These are phyloP conservation scores for Chytridium lagenaria DNA, from an alignment of 371 early-diverging fungal species.

Conservation along the genomic window DNA sequence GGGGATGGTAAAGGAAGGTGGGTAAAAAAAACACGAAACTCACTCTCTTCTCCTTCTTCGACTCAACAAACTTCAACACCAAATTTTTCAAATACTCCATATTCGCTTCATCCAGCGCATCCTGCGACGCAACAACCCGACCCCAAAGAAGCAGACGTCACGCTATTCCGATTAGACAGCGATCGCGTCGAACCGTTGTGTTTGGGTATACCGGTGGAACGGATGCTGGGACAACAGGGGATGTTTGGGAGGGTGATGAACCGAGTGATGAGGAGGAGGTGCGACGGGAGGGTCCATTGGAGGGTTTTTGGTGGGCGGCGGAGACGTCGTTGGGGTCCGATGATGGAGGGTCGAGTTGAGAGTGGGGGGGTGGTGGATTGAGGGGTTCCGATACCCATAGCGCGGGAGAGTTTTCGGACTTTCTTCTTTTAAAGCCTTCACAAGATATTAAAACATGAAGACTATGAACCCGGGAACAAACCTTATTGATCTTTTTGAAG, in stretches of 20 bases:
- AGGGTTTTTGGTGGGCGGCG: slow-evolving; percentile 27
- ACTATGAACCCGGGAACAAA: too few relatives aligned
- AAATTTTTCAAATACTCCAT: slow-evolving; percentile 88
- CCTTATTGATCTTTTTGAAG: slow-evolving; percentile 56
- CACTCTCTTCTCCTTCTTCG: slow-evolving; percentile 59
- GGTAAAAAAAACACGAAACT: neutral
- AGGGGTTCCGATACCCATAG: slow-evolving; percentile 32
- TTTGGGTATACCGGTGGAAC: slow-evolving; percentile 10
- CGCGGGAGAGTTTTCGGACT: slow-evolving; percentile 52
- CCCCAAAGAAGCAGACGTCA: neutral
- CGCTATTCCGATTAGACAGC: neutral
- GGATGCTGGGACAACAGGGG: neutral
- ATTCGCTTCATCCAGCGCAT: slow-evolving; percentile 46
- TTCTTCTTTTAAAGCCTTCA: slow-evolving; percentile 57
- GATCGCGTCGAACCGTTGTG: neutral
- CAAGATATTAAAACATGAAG: neutral
- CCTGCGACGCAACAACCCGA: neutral
- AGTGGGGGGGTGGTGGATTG: slow-evolving; percentile 32
- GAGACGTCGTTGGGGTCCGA: slow-evolving; percentile 38
- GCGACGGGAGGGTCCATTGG: slow-evolving; percentile 6
- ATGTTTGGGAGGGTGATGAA: slow-evolving; percentile 5
- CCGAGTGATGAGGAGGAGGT: slow-evolving; percentile 20
- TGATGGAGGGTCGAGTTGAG: slow-evolving; percentile 26
- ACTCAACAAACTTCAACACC: slow-evolving; percentile 84
- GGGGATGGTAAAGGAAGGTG: neutral